Percentiles rank a stretch among this genome's conserved stretches.
phyloP scores from a whole-genome alignment of 352 stramenopile genomes.

The Phytophthora syringae region DNA sequence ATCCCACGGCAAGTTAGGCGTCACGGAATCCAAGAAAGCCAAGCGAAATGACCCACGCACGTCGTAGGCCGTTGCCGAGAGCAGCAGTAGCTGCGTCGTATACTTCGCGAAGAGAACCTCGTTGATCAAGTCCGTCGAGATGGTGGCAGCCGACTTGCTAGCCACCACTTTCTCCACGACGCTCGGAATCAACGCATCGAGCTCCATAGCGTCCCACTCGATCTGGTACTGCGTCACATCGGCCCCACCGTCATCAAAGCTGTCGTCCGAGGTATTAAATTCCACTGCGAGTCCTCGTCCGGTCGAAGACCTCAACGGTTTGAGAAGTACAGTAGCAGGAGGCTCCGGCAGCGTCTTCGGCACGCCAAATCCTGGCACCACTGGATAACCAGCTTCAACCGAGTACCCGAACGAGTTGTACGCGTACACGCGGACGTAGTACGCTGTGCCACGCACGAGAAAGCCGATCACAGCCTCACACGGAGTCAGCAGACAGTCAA shows the following conservation, averaged over 20 bases:
- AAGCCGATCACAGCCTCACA: constrained; percentile 87
- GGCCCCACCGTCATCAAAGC: constrained; percentile 81
- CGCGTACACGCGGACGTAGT: constrained; percentile 92
- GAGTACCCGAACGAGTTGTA: constrained; percentile 95
- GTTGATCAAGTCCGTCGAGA: constrained; percentile 40
- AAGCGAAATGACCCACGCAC: constrained; percentile 90
- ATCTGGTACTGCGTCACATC: constrained; percentile 91
- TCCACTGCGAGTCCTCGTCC: constrained; percentile 65
- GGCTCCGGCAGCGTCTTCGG: constrained; percentile 81
- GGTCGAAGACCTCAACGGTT: constrained; percentile 40
- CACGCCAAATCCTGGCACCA: constrained; percentile 65
- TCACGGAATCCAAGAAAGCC: constrained; percentile 72
- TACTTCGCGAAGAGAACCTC: constrained; percentile 82
- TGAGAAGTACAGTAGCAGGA: constrained; percentile 58
- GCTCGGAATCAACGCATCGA: constrained; percentile 55
- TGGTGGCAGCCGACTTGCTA: constrained; percentile 12
- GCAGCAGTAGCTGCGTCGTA: constrained; percentile 91
- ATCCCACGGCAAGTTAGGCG: constrained; percentile 72
- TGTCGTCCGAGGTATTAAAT: constrained; percentile 67
- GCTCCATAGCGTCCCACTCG: constrained; percentile 93
- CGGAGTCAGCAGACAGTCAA: constrained; percentile 80
- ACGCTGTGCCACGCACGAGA: constrained; percentile 76
- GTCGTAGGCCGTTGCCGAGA: constrained; percentile 82
- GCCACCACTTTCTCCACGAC: constrained; percentile 13
- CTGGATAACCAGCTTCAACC: constrained; percentile 57